A percentile compares a stretch with the other conserved stretches of the same genome.
These are phyloP conservation scores for Neofusicoccum parvum DNA, from an alignment of 2,329 filamentous ascomycete species.

Conservation along the genomic window DNA sequence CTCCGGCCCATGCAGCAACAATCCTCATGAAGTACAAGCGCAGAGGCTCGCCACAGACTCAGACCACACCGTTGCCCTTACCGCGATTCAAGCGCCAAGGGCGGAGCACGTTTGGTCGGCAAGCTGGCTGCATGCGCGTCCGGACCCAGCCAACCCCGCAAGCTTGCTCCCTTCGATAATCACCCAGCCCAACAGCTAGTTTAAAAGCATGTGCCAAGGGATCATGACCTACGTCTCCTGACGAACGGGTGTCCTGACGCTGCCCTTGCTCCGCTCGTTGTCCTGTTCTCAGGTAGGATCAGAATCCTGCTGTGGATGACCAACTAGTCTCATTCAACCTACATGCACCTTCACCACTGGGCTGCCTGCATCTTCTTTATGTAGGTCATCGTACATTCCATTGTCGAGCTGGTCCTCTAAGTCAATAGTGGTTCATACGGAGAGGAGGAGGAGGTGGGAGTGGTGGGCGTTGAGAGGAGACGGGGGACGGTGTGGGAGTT, in stretches of 20 bases:
- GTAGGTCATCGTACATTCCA: constrained; percentile 64
- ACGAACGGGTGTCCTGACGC: constrained; percentile 65
- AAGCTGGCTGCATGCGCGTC: background rate
- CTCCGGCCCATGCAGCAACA: too few species aligned
- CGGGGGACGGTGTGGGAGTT: constrained; percentile 24
- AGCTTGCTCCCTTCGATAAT: background rate
- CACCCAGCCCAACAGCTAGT: constrained; percentile 45
- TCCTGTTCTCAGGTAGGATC: constrained; percentile 69
- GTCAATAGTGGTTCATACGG: background rate
- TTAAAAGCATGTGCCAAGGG: constrained; percentile 27
- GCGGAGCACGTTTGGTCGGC: background rate
- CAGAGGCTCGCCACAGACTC: background rate
- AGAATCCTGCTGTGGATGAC: constrained; percentile 68
- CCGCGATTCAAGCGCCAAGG: background rate
- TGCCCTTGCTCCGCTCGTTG: constrained; percentile 65
- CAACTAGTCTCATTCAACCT: constrained; percentile 68
- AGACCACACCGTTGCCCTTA: background rate
- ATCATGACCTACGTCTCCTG: constrained; percentile 61
- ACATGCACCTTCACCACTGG: constrained; percentile 69
- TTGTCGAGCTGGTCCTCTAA: constrained; percentile 30
- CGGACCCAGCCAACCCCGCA: background rate
- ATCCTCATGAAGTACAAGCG: too few species aligned
- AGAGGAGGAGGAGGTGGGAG: constrained; percentile 36
- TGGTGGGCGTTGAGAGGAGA: constrained; percentile 24
- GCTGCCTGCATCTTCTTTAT: constrained; percentile 64